Evolutionary conservation across 441 rosid genomes (phyloP), one percentile per base, ranked within the genome.

Genomic region (Monsonia emarginata): DNA sequence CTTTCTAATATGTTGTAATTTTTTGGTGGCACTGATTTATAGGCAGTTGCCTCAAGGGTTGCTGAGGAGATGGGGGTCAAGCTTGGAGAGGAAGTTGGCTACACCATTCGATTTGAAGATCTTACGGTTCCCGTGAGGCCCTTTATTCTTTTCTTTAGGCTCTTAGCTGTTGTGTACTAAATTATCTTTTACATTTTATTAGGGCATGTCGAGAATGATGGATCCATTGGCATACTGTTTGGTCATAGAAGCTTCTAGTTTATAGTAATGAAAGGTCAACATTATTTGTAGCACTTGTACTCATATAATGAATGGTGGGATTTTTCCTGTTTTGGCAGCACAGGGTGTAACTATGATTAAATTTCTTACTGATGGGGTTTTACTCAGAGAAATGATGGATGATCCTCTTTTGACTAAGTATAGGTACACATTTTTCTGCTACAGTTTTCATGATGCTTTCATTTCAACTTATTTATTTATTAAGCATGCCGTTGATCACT

Each of bases 371-470:
- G 96, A 89, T 78, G 96, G 97, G 68, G 94, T 94, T n/a, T 79
- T 94, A 46, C 87, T 94, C 10, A 86, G 96, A 78, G 97, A 94
- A 80, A 88, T 94, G 97, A 94, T 94, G 97, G 97, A 85, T 56
- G 98, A 94, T 86, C 97, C 96, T 34, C 94, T 94, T 68, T 83
- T 94, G 86, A 84, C 96, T 5, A 94, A 91, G 75, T 94, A 94
- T 65, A 90, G 97, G 98, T 94, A 81, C 63, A 64, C 34, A 26
- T 63, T 73, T 27, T 73, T 18, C 44, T 72, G n/a, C 30, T 57
- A 70, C 40, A 64, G 36, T 1, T 63, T 58, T 54, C 1, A 2
- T 61, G 14, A 50, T n/a, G 11, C 8, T 30, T 64, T 25, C n/a
- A n/a, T 62, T 24, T 48, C 31, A 9, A 42, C 42, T 27, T 18